A percentile compares a stretch with the other conserved stretches of the same genome.
Conservation (phyloP, 495 filamentous ascomycete species). For the Schizothecium vesticola region DNA sequence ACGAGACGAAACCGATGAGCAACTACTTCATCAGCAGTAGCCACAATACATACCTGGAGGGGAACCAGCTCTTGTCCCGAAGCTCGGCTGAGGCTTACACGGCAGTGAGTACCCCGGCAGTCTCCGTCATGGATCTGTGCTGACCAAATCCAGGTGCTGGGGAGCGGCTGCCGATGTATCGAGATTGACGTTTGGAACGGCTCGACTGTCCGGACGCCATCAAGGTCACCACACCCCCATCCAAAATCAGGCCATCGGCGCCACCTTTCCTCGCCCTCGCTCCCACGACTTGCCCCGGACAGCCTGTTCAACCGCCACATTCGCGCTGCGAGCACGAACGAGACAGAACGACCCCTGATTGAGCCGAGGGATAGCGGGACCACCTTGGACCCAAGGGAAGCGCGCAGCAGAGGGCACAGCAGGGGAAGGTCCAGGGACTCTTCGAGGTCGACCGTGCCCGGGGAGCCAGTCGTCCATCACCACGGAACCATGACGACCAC, state of each 20-base stretch:
- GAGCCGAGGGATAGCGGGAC: conserved; percentile 18
- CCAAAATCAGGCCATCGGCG: conserved; percentile 28
- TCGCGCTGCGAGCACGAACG: conserved; percentile 33
- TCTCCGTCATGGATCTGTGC: not conserved
- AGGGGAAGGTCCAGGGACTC: conserved; percentile 21
- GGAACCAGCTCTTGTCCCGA: conserved; percentile 78
- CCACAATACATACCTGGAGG: conserved; percentile 80
- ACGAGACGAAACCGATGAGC: conserved; percentile 55
- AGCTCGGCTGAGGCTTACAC: conserved; percentile 77
- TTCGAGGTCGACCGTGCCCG: conserved; percentile 20
- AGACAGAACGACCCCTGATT: conserved; percentile 1
- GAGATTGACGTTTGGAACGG: conserved; percentile 98
- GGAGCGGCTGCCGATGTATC: conserved; percentile 78
- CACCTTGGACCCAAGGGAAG: conserved; percentile 24
- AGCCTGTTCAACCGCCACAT: conserved; percentile 26
- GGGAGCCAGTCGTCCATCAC: conserved; percentile 28
- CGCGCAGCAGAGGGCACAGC: conserved; percentile 14
- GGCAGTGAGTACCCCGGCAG: conserved; percentile 43
- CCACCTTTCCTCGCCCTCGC: conserved; percentile 36
- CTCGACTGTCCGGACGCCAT: conserved; percentile 20
- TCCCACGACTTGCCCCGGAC: conserved; percentile 31
- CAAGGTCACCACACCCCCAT: conserved; percentile 16
- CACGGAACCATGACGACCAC: conserved; percentile 77
- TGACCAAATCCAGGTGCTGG: conserved; percentile 41
- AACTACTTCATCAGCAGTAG: conserved; percentile 90